A percentile compares a stretch with the other conserved stretches of the same genome.
phyloP scores from a whole-genome alignment of 1,284 basidiomycete species.

The Marasmius fiardii region DNA sequence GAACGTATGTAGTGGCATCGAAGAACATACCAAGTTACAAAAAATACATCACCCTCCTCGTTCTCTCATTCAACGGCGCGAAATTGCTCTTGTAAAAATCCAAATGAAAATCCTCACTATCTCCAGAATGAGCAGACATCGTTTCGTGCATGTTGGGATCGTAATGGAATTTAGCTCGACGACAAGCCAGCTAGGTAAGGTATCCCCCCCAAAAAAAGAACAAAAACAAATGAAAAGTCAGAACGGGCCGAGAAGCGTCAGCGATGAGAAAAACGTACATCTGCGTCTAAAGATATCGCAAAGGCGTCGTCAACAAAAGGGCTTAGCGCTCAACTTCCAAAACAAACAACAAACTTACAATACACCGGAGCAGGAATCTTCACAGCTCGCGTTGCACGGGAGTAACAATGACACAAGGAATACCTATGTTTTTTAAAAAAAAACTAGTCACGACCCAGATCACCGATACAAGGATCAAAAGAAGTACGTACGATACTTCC shows the following conservation, averaged over 20 bases:
- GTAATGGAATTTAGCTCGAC: conserved; percentile 31
- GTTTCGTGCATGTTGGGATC: conserved; percentile 16
- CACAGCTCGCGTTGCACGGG: conserved; percentile 31
- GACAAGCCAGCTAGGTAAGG: conserved; percentile 28
- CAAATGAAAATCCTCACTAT: not conserved
- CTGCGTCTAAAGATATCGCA: conserved; percentile 24
- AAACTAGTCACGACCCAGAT: not conserved
- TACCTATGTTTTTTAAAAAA: conserved; percentile 19
- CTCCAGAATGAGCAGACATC: not conserved
- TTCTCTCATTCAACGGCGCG: not conserved
- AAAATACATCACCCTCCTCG: not conserved
- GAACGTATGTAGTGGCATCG: not conserved
- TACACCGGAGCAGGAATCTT: conserved; percentile 37
- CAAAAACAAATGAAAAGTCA: not conserved
- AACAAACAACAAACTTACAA: conserved; percentile 31
- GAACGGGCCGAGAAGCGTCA: too few species aligned
- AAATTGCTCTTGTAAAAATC: not conserved
- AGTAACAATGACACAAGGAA: conserved; percentile 31
- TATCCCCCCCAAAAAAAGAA: not conserved
- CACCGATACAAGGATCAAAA: not conserved
- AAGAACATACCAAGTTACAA: not conserved
- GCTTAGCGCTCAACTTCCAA: too few species aligned
- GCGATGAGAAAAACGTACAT: conserved; percentile 17
- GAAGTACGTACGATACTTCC: conserved; percentile 19
- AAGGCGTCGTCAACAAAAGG: not conserved